Evolutionary conservation across 2,329 filamentous ascomycete species (phyloP).

Genomic region (Alternaria novae-zelandiae): DNA sequence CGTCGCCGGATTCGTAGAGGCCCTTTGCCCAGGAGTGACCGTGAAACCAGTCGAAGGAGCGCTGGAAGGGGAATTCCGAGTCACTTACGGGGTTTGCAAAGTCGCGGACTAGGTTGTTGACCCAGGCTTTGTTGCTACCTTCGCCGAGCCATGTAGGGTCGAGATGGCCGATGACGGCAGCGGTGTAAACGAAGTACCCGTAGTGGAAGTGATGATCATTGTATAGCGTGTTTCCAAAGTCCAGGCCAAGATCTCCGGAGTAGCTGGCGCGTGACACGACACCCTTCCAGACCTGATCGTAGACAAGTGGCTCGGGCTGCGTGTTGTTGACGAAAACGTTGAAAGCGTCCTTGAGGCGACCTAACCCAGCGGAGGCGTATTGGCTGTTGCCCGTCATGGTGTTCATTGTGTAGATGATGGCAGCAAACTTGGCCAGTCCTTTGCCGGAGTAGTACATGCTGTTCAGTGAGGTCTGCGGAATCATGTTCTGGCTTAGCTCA

Average conservation of each 20-base stretch:
- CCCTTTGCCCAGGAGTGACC: slow-evolving; percentile 95
- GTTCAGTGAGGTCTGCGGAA: slow-evolving; percentile 74
- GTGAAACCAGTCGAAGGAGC: slow-evolving; percentile 83
- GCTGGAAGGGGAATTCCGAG: slow-evolving; percentile 73
- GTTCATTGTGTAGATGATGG: slow-evolving; percentile 56
- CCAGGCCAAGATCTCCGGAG: slow-evolving; percentile 60
- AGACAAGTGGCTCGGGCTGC: slow-evolving; percentile 61
- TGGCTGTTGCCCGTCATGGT: slow-evolving; percentile 65
- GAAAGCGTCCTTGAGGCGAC: slow-evolving; percentile 59
- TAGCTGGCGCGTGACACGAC: slow-evolving; percentile 75
- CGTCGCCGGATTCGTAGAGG: slow-evolving; percentile 74
- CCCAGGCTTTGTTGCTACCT: slow-evolving; percentile 74
- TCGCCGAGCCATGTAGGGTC: slow-evolving; percentile 74
- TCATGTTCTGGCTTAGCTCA: slow-evolving; percentile 80
- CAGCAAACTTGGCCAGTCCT: slow-evolving; percentile 54
- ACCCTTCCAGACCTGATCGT: slow-evolving; percentile 75
- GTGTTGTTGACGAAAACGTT: slow-evolving; percentile 56
- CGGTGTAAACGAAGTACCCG: slow-evolving; percentile 89
- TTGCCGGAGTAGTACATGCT: slow-evolving; percentile 93
- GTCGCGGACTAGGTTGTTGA: slow-evolving; percentile 85
- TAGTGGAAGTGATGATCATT: slow-evolving; percentile 73
- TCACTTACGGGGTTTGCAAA: slow-evolving; percentile 78
- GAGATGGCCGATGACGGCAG: slow-evolving; percentile 81
- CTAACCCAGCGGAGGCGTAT: slow-evolving; percentile 59
- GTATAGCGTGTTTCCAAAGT: slow-evolving; percentile 92